Evolutionary conservation across 1,284 basidiomycete genomes (phyloP), one percentile per base, ranked within the genome.

Genomic region (Puccinia triticina): DNA sequence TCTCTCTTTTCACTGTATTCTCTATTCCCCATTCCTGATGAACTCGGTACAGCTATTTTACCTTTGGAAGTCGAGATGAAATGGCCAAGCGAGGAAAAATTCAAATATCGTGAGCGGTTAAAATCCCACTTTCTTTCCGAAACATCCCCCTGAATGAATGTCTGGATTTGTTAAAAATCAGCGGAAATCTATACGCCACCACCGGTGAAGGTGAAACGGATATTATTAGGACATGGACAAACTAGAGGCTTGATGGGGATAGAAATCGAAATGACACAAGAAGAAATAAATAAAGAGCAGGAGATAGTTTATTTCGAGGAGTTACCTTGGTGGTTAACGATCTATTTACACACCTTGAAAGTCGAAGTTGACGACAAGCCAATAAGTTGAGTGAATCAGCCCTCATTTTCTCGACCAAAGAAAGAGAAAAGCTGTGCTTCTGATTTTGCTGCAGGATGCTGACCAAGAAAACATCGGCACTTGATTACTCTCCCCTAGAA

Each of bases 281-380:
- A 89, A 8, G 46, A 72, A 34, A 72, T 72, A 12, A 34, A 80
- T 0, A 64, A 75, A 8, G 86, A 89, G 1, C 87, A 92, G 46
- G 88, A 89, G 43, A 89, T 92, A 0, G 87, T 92, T 11, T 98
- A 96, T 88, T 90, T 94, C 77, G 97, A 99, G 87, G 92, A 93
- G 1, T 92, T 97, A 89, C 96, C 96, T 2, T 97, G 95, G 92
- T 92, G 95, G 86, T 90, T 98, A 73, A 92, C 93, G 84, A 92
- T 94, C 71, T 95, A 93, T 88, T 89, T 97, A 83, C 93, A 95
- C 87, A 95, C 95, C 7, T 88, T 98, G 73, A 86, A 87, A 29
- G 87, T 91, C 1, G 85, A 87, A 32, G 83, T 87, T n/a, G 84
- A 87, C 16, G 86, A 85, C 5, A 61, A 84, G 3, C 67, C 40